Base-by-base conservation (phyloP, 2,329 filamentous ascomycete genomes). In the Davidsoniella eucalypti region DNA sequence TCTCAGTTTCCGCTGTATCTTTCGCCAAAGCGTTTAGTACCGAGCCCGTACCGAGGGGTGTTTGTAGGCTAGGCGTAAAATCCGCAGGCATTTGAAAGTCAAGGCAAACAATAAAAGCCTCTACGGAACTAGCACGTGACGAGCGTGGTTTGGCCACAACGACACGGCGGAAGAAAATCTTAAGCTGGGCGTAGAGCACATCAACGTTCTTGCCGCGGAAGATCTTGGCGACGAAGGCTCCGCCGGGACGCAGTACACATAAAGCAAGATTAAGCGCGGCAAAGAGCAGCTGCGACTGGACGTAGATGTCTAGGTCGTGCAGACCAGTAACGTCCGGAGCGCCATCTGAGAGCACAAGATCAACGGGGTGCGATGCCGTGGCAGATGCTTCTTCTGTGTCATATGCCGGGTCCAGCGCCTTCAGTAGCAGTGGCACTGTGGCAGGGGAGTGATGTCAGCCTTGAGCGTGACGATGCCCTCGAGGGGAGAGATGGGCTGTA, bases 151-250 rank as follows among this genome's bases (percentile, higher is more conserved):
- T 98, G 10, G 92, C 88, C 14, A 96, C 87, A 18, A 86, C 77
- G 40, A 98, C 92, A 49, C 77, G 71, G 56, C 83, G 62, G 57
- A 98, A 98, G 50, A 96, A 87, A 17, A 90, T 78, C 63, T 88
- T 92, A 49, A 98, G 75, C 63, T 98, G 92, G 2, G 87, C 87
- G 61, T 92, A 96, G 7, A 98, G 76, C 21, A 96, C 70, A 61
- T 96, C 92, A n/a, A 96, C 88, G 59, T 96, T 92, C 58, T 87
- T 82, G 14, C 86, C 88, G 14, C 92, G 72, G 68, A 98, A 98
- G 54, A 98, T 95, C 70, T 98, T 98, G 53, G 92, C 92, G 6
- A 98, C 90, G 58, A 98, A 98, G 60, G 87, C 94, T 55, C 92
- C 92, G 41, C 92, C 92, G 0, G 88, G 88, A 53, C 84, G 84